Evolutionary conservation across 805 yeast species (phyloP).

Genomic region (Candida nemodendra): DNA sequence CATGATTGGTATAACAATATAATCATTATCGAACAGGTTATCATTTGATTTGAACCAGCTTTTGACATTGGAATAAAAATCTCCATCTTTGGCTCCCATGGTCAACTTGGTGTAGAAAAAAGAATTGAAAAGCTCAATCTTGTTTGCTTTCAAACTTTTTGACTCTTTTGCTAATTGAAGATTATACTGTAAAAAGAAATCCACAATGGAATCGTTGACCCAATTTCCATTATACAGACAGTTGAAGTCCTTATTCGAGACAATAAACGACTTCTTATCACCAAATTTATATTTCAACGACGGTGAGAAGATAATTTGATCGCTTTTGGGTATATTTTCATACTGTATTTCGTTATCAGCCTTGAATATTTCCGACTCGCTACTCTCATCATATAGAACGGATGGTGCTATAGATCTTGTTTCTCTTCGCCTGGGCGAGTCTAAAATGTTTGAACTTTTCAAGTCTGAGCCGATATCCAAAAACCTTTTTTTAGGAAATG

Average conservation of each 20-base stretch:
- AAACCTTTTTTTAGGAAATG: background rate
- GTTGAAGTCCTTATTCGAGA: conserved; percentile 70
- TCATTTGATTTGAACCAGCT: conserved; percentile 79
- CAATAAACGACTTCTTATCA: conserved; percentile 52
- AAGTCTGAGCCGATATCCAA: conserved; percentile 6
- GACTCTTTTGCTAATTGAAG: conserved; percentile 34
- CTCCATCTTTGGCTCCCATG: conserved; percentile 19
- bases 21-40: conserved; percentile 49
- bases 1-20: conserved; percentile 77
- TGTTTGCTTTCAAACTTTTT: conserved; percentile 32
- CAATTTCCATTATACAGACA: conserved; percentile 80
- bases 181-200: conserved; percentile 70
- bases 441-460: conserved; percentile 9
- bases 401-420: background rate
- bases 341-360: conserved; percentile 20
- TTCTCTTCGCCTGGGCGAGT: conserved; percentile 8
- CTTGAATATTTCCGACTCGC: conserved; percentile 33
- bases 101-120: conserved; percentile 74
- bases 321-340: conserved; percentile 29
- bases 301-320: conserved; percentile 33
- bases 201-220: conserved; percentile 87
- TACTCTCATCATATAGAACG: conserved; percentile 37
- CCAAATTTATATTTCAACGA: conserved; percentile 49
- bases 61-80: conserved; percentile 61
- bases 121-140: conserved; percentile 65